phyloP scores from a whole-genome alignment of 108 stramenopile species.

The Nitzschia sp. region DNA sequence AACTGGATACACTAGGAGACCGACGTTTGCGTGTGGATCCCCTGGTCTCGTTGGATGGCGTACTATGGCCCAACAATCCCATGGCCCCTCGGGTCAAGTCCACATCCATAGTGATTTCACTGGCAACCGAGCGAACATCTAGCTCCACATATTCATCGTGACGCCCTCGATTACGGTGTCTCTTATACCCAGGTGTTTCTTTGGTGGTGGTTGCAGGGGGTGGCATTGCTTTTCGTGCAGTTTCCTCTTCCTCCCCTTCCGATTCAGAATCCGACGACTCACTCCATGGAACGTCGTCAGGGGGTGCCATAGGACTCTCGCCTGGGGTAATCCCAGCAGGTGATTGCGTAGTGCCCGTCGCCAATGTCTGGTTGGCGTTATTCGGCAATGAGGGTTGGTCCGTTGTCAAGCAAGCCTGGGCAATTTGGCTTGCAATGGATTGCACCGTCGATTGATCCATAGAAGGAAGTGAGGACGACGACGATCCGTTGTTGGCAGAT shows the following conservation, averaged over 20 bases:
- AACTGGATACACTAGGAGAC: too few species aligned
- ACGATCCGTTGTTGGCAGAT: background rate
- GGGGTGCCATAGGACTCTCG: too few species aligned
- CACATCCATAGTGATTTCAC: slow-evolving; percentile 20
- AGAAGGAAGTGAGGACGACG: background rate
- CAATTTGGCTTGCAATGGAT: slow-evolving; percentile 33
- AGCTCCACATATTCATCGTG: background rate
- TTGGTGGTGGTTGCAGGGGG: background rate
- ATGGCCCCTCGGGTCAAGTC: slow-evolving; percentile 5
- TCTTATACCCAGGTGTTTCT: background rate
- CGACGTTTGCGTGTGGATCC: too few species aligned
- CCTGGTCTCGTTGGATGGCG: too few species aligned
- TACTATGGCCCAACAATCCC: too few species aligned
- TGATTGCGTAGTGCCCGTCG: too few species aligned
- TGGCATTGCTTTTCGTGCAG: background rate
- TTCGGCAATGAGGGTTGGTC: too few species aligned
- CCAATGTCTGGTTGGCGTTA: too few species aligned
- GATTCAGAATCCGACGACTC: background rate
- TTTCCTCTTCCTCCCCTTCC: slow-evolving; percentile 1
- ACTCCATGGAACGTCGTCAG: too few species aligned
- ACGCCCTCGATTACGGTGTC: background rate
- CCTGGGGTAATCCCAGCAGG: too few species aligned
- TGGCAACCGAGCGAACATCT: slow-evolving; percentile 13
- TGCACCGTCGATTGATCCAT: slow-evolving; percentile 33
- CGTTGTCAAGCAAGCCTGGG: slow-evolving; percentile 20